Evolutionary conservation across 2,329 filamentous ascomycete genomes (phyloP), one percentile per base, ranked within the genome.

Genomic region (Thermomyces lanuginosus): DNA sequence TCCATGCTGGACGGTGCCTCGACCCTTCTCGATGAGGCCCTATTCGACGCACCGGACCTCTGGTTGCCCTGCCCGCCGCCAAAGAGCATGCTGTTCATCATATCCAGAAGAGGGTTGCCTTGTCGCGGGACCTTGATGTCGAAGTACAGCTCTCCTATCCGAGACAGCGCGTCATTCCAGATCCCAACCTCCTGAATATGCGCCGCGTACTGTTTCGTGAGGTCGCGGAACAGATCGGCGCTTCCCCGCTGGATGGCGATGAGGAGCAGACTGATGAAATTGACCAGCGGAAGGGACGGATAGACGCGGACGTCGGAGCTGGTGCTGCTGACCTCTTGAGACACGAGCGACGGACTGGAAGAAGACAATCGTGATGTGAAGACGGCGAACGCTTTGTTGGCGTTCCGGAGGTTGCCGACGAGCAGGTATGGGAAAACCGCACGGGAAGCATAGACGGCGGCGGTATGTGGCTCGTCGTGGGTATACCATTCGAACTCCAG

Each of bases 71-170:
- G 67, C 14, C 64, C 68, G 5, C 72, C 76, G 11, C 82, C 82
- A 25, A 84, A 84, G 45, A 98, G 79, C 64, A 98, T 71, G 36
- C 73, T 84, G 24, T 83, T 84, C 79, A 98, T 91, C 84, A 98
- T 95, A 49, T 98, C 89, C 55, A 95, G 72, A 52, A 98, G 61
- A 3, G 84, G 84, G 52, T 95, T 95, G 37, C 76, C 78, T 60
- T 92, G 82, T 44, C 77, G 69, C 24, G 84, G 86, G 46, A 83
- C 76, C 58, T 74, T 70, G 49, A 98, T 91, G 18, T 74, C 74
- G 57, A 98, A 98, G 61, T 95, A 98, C 71, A 92, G 84, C 60
- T 98, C 86, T 25, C 78, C 86, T 42, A 98, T 75, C 51, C 81
- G 74, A 41, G 83, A 76, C 34, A 98, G 59, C 13, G 81, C 67